A percentile compares a stretch with the other conserved stretches of the same genome.
Conservation (phyloP, 2,329 filamentous ascomycete genomes). For the Trichoderma aggressivum region DNA sequence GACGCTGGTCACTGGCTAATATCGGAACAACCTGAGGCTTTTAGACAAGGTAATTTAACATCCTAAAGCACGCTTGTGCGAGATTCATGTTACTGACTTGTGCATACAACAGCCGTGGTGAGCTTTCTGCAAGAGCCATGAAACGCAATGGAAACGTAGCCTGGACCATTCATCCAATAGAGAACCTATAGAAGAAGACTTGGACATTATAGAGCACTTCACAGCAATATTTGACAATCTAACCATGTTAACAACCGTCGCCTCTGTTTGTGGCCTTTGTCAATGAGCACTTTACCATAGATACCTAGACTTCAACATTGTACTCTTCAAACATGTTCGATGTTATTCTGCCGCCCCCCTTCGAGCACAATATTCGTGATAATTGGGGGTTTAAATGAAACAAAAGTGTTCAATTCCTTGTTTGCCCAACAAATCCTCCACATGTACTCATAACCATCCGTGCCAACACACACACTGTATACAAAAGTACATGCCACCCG, state of each 20-base stretch:
- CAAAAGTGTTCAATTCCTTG: not conserved
- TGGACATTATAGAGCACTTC: not conserved
- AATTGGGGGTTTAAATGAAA: not conserved
- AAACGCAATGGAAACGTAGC: not conserved
- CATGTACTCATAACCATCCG: not conserved
- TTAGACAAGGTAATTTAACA: slow-evolving; percentile 59
- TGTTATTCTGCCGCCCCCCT: not conserved
- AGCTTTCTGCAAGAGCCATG: slow-evolving; percentile 8
- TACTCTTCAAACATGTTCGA: not conserved
- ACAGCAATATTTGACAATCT: not conserved
- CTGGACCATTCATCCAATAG: not conserved
- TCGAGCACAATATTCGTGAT: not conserved
- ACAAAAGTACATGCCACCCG: not conserved
- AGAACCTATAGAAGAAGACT: not conserved
- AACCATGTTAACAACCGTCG: not conserved
- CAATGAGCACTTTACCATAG: not conserved
- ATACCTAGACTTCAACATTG: not conserved
- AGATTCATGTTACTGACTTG: not conserved
- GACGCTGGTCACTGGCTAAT: slow-evolving; percentile 86
- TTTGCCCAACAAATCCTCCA: not conserved
- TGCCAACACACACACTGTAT: not conserved
- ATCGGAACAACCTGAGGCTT: slow-evolving; percentile 79
- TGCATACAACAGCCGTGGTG: not conserved
- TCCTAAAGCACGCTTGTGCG: not conserved
- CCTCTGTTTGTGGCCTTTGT: not conserved